phyloP scores from a whole-genome alignment of 306 rosid species.

The Trifolium subterraneum region DNA sequence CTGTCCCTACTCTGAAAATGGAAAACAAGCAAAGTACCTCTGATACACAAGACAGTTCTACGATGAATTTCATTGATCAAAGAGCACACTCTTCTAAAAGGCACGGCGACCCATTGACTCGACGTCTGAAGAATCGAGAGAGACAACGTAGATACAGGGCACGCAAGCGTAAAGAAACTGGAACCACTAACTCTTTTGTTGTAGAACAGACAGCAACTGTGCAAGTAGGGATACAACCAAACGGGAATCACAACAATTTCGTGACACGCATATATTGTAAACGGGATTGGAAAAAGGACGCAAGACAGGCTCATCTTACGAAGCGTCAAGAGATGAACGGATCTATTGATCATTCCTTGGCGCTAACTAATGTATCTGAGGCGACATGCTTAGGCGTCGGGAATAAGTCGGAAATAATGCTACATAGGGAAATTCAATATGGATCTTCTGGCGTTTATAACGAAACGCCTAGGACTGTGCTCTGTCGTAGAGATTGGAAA shows the following conservation, averaged over 20 bases:
- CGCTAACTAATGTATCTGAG: slow-evolving; percentile 46
- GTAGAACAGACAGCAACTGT: slow-evolving; percentile 42
- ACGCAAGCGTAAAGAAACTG: slow-evolving; percentile 84
- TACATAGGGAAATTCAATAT: slow-evolving; percentile 41
- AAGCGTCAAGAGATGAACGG: slow-evolving; percentile 51
- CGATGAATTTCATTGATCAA: slow-evolving; percentile 60
- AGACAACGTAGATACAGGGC: slow-evolving; percentile 93
- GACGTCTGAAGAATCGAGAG: slow-evolving; percentile 88
- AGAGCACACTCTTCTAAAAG: slow-evolving; percentile 51
- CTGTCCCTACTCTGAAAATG: slow-evolving; percentile 55
- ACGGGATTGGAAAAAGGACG: slow-evolving; percentile 91
- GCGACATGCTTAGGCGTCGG: slow-evolving; percentile 41
- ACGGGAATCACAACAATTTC: slow-evolving; percentile 46
- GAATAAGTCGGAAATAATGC: slow-evolving; percentile 44
- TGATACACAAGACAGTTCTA: slow-evolving; percentile 54
- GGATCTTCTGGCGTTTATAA: slow-evolving; percentile 43
- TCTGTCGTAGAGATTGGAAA: slow-evolving; percentile 84
- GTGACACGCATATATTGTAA: slow-evolving; percentile 56
- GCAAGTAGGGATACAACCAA: slow-evolving; percentile 47
- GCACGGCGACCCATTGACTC: slow-evolving; percentile 61
- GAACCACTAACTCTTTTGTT: slow-evolving; percentile 50
- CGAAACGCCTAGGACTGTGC: slow-evolving; percentile 50
- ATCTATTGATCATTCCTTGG: slow-evolving; percentile 39
- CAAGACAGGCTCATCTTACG: slow-evolving; percentile 60
- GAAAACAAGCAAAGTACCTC: slow-evolving; percentile 55